These are phyloP conservation scores for Pseudocercospora ulei DNA, from an alignment of 2,329 filamentous ascomycete genomes.

Conservation along the genomic window DNA sequence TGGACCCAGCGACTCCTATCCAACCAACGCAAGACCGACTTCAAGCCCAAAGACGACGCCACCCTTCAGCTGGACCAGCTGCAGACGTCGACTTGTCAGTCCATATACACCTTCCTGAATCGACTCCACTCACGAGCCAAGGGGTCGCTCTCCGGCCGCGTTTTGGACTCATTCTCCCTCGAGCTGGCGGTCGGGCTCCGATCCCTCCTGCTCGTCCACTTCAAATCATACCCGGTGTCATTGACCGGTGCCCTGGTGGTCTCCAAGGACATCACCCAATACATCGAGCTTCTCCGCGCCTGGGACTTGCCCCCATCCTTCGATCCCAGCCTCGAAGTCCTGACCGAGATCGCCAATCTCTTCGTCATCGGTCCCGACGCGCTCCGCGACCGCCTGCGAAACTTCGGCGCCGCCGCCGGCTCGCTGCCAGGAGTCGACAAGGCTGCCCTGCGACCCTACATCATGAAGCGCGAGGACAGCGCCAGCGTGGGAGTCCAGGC, in stretches of 20 bases:
- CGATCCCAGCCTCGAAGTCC: conserved; percentile 57
- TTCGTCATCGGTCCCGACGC: conserved; percentile 73
- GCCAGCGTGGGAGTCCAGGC: conserved; percentile 71
- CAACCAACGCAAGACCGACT: conserved; percentile 79
- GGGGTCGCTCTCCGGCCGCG: conserved; percentile 68
- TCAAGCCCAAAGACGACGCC: conserved; percentile 73
- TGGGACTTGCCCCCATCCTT: conserved; percentile 60
- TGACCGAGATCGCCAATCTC: conserved; percentile 86
- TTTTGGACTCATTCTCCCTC: conserved; percentile 69
- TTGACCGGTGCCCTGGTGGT: conserved; percentile 91
- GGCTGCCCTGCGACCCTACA: conserved; percentile 65
- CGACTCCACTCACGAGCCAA: conserved; percentile 54
- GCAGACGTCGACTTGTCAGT: conserved; percentile 74
- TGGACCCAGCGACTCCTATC: conserved; percentile 65
- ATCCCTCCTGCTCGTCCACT: conserved; percentile 74
- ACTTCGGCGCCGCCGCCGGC: conserved; percentile 34
- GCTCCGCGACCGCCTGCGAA: conserved; percentile 44
- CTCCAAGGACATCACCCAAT: conserved; percentile 89
- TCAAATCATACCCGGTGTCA: conserved; percentile 88
- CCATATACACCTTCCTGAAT: conserved; percentile 67
- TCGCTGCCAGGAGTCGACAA: conserved; percentile 38
- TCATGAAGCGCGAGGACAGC: conserved; percentile 75
- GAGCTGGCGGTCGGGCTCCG: conserved; percentile 76
- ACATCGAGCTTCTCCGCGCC: conserved; percentile 71
- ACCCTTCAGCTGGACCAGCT: conserved; percentile 57